These are phyloP conservation scores for Aureobasidium sp. DNA, from an alignment of 2,329 filamentous ascomycete species.

Conservation along the genomic window DNA sequence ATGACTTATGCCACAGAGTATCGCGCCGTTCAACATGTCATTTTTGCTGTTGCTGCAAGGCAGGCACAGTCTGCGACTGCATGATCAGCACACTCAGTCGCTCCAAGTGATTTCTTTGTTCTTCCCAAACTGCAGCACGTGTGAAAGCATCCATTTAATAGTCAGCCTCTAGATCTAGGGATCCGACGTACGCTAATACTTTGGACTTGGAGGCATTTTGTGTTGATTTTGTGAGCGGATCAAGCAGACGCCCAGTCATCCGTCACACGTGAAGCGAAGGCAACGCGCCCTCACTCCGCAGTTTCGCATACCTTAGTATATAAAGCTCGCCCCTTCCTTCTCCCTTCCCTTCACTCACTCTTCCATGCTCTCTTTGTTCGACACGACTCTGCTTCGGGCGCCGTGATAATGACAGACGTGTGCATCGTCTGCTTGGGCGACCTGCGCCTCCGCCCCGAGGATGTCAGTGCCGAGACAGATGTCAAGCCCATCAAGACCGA, in stretches of 20 bases:
- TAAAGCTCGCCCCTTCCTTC: conserved; percentile 10
- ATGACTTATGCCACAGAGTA: not conserved
- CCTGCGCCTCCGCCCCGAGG: conserved; percentile 43
- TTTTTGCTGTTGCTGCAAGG: not conserved
- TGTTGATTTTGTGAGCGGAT: not conserved
- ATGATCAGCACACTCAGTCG: not conserved
- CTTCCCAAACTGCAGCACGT: not conserved
- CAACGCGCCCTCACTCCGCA: conserved; percentile 11
- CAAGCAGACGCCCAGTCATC: conserved; percentile 5
- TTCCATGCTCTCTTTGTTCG: conserved; percentile 3
- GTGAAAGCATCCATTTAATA: not conserved
- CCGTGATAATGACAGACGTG: conserved; percentile 52
- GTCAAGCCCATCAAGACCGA: not conserved
- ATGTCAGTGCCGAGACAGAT: not conserved
- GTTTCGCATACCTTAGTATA: not conserved
- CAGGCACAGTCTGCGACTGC: not conserved
- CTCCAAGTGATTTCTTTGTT: not conserved
- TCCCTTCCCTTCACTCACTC: not conserved
- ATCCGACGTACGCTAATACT: not conserved
- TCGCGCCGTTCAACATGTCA: not conserved
- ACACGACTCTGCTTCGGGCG: conserved; percentile 10
- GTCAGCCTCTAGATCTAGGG: not conserved
- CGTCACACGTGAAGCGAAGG: conserved; percentile 10
- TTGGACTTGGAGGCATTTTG: not conserved
- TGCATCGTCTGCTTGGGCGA: conserved; percentile 68